These are phyloP conservation scores for Globisporangium megalacanthum DNA, from an alignment of 352 stramenopile genomes.

Conservation along the genomic window DNA sequence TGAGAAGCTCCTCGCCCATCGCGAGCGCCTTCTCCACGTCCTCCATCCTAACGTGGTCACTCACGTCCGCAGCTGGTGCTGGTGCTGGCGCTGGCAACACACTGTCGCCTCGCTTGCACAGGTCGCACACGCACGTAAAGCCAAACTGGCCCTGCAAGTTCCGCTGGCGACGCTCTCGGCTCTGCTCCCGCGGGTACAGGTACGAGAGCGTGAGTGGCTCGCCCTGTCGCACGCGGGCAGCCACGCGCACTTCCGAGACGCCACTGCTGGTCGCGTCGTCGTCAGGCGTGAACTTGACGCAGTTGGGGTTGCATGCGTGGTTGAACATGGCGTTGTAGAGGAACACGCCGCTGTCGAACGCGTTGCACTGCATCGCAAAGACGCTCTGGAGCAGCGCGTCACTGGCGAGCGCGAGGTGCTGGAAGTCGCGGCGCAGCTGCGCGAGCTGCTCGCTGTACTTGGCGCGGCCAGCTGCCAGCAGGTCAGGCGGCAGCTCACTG, in stretches of 20 bases:
- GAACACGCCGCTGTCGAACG: constrained; percentile 92
- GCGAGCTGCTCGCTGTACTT: constrained; percentile 60
- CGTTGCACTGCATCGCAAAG: constrained; percentile 92
- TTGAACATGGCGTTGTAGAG: constrained; percentile 94
- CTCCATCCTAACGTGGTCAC: constrained; percentile 21
- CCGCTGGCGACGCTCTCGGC: constrained; percentile 63
- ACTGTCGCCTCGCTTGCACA: constrained; percentile 71
- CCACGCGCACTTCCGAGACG: constrained; percentile 91
- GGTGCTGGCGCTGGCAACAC: constrained; percentile 34
- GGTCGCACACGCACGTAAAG: constrained; percentile 74
- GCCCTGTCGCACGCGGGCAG: constrained; percentile 73
- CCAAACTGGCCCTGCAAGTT: constrained; percentile 90
- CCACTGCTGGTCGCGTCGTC: constrained; percentile 28
- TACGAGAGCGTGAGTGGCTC: constrained; percentile 93
- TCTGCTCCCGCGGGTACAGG: constrained; percentile 87
- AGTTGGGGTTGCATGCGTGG: constrained; percentile 93
- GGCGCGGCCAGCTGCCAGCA: constrained; percentile 40
- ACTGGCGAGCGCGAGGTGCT: constrained; percentile 33
- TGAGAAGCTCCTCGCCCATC: constrained; percentile 58
- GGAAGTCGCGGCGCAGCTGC: constrained; percentile 47
- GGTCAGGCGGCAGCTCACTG: constrained; percentile 46
- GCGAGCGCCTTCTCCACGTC: constrained; percentile 64
- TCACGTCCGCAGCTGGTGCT: background rate
- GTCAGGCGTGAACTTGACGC: constrained; percentile 89
- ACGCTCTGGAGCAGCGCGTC: constrained; percentile 86